Evolutionary conservation across 2,329 filamentous ascomycete species (phyloP), one percentile per base, ranked within the genome.

Genomic region (Arthrobotrys musiformis): DNA sequence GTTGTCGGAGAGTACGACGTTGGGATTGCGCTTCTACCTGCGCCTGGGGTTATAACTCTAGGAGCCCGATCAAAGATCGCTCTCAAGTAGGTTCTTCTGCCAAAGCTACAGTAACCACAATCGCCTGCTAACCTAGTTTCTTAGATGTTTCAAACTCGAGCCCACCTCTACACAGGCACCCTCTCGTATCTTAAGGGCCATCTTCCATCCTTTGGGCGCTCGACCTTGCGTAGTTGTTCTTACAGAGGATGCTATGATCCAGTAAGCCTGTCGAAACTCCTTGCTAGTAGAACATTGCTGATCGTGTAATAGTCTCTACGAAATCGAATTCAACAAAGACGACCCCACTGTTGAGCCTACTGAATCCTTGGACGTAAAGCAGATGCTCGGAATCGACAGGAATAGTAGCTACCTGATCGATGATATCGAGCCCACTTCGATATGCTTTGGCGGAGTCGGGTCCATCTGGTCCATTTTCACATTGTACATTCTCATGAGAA

Each of bases 401-500:
- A 93, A 91, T 80, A 91, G 90, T 8, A 98, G 97, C 81, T 97
- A 0, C 92, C 93, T 0, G 94, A 98, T 82, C 89, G 90, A 96
- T 74, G 94, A 98, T 82, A 97, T 99, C 91, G 92, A 97, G 82
- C 93, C 97, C 22, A 93, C 93, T 2, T 91, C 94, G 1, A 93
- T 94, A 61, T 92, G 90, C 82, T 99, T 99, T 84, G 94, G 93
- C 13, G 93, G 93, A 66, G 87, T 87, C 40, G 88, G 90, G 79
- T 86, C 89, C 81, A 88, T 88, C 1, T 99, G 95, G 95, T 92
- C 93, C 6, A 90, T 94, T 8, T 97, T 97, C 92, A 98, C 95
- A 0, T 86, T 99, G 9, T 99, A 94, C 93, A 86, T 98, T 62
- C 93, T 94, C n/a, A 99, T 97, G 92, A 89, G 90, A 40, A 92